Percentiles rank a stretch among this genome's conserved stretches.
Evolutionary conservation across 73 alveolate species (phyloP).

Genomic region (Paramecium biaurelia): DNA sequence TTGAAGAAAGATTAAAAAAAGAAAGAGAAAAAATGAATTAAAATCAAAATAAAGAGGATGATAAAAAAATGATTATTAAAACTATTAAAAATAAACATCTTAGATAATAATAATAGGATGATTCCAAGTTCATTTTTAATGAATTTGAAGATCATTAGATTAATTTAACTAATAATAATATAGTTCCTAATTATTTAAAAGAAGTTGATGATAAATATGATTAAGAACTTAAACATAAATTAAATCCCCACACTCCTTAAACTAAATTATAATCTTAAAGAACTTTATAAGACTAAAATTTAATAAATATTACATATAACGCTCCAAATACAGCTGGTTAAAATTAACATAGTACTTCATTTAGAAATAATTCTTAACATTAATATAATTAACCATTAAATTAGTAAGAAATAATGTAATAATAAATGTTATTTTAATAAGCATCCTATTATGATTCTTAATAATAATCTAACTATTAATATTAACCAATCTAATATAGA

Average conservation of each 20-base stretch:
- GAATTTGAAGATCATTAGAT: slow-evolving; percentile 17
- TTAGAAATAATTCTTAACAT: not conserved
- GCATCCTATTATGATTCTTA: not conserved
- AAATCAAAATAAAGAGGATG: slow-evolving; percentile 25
- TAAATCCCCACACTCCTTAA: not conserved
- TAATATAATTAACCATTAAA: not conserved
- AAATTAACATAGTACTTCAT: not conserved
- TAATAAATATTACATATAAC: not conserved
- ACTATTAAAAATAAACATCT: not conserved
- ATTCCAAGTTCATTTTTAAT: not conserved
- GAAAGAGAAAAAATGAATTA: slow-evolving; percentile 29
- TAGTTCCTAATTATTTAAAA: slow-evolving; percentile 21
- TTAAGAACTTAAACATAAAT: not conserved
- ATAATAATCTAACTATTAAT: not conserved
- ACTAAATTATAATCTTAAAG: not conserved
- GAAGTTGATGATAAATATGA: slow-evolving; percentile 50
- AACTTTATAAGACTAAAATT: not conserved
- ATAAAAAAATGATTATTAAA: not conserved
- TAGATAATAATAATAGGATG: slow-evolving; percentile 47
- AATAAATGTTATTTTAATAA: not conserved
- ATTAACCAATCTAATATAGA: not conserved
- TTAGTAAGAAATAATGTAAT: not conserved
- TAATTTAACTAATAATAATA: slow-evolving; percentile 39
- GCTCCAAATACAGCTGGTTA: not conserved
- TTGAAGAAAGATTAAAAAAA: not conserved